These are phyloP conservation scores for Xylaria venustula DNA, from an alignment of 495 filamentous ascomycete genomes.

Conservation along the genomic window DNA sequence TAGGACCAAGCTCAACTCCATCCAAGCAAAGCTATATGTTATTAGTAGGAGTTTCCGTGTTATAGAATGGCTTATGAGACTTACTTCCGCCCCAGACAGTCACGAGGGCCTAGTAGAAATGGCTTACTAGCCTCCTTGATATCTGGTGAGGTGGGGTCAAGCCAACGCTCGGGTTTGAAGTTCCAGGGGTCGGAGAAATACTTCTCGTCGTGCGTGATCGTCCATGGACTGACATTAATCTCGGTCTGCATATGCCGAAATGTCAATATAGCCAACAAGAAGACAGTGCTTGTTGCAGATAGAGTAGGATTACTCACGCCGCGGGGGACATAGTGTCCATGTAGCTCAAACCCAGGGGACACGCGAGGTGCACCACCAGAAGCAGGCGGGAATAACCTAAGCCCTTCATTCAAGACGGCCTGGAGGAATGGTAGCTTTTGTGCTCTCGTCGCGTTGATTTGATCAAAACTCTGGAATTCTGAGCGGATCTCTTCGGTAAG, in stretches of 20 bases:
- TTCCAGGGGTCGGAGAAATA: slow-evolving; percentile 15
- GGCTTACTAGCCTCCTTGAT: slow-evolving; percentile 29
- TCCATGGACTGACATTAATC: not conserved
- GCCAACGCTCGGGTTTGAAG: slow-evolving; percentile 26
- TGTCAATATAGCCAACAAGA: no score
- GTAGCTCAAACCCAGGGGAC: not conserved
- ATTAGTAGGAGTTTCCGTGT: no score
- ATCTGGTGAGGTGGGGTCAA: slow-evolving; percentile 22
- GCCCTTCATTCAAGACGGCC: slow-evolving; percentile 52
- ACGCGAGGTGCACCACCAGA: not conserved
- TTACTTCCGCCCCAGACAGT: slow-evolving; percentile 8
- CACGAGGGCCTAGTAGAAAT: slow-evolving; percentile 19
- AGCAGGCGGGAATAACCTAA: slow-evolving; percentile 51
- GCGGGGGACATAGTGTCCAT: not conserved
- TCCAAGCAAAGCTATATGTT: not conserved
- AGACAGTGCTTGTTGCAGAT: no score
- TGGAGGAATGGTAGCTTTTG: slow-evolving; percentile 44
- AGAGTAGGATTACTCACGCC: not conserved
- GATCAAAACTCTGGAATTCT: slow-evolving; percentile 39
- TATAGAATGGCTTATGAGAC: not conserved
- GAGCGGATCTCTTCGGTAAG: slow-evolving; percentile 46
- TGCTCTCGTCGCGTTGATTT: slow-evolving; percentile 40
- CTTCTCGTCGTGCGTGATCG: not conserved
- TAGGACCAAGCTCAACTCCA: not conserved
- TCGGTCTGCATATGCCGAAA: not conserved